Evolutionary conservation across 345 rosid genomes (phyloP), one percentile per base, ranked within the genome.

Genomic region (Kandelia obovata): DNA sequence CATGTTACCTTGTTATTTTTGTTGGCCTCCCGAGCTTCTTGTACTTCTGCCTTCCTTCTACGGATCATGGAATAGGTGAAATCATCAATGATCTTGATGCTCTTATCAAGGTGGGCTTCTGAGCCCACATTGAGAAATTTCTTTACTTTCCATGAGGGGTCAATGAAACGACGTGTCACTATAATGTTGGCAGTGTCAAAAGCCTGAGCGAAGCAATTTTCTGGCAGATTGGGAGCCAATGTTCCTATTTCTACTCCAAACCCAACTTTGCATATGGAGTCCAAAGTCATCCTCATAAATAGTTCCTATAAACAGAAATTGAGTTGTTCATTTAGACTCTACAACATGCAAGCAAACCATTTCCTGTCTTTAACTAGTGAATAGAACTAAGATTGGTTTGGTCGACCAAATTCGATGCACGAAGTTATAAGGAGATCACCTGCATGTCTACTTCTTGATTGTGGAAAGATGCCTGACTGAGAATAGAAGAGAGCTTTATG

Each of bases 191-290:
- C 97, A 0, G 86, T 85, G 68, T 94, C 98, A 23, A 94, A 94
- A 61, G 98, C 92, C 62, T 77, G 83, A 52, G 98, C 97, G 73
- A 94, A 94, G 34, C 73, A 56, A 69, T 87, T 91, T 4, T 88
- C 92, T 34, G 96, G 92, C 65, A 89, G 71, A 66, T 77, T 78
- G 28, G 89, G 89, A 68, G 89, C 88, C 71, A 91, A 62, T 32
- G 97, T 86, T 69, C 98, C 97, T 56, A 91, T 87, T 71, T 94
- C 95, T 17, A 89, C 98, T 47, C 98, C 97, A 75, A 91, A 94
- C 52, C 98, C 98, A 51, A 94, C 97, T 74, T 89, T 91, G 79
- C 97, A 94, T 75, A 91, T 94, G 25, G 97, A 94, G 78, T 89
- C 98, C 70, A 88, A 68, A 7, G 98, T 91, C 98, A 94, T 85